These are phyloP conservation scores for Ceratobasidium sp. DNA, from an alignment of 1,284 basidiomycete species.

Conservation along the genomic window DNA sequence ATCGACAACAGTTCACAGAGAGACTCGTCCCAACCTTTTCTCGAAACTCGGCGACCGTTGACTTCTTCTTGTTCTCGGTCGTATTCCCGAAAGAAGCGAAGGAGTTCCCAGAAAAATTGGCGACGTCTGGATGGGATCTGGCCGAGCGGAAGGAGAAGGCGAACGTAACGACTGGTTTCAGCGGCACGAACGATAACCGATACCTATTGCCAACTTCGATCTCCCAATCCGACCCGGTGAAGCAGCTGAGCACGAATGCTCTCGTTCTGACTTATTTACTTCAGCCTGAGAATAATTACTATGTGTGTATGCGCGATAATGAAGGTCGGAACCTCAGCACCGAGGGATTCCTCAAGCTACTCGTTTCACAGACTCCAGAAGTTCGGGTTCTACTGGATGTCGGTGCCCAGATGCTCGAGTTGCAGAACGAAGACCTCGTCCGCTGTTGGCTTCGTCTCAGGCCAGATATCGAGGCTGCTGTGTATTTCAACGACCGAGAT, in stretches of 20 bases:
- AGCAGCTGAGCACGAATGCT: conserved; percentile 58
- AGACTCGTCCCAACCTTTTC: no score
- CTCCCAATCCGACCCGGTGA: conserved; percentile 53
- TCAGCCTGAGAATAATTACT: no score
- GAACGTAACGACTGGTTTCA: conserved; percentile 64
- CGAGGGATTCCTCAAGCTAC: conserved; percentile 49
- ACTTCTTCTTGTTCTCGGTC: no score
- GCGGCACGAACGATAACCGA: conserved; percentile 59
- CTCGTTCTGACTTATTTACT: conserved; percentile 55
- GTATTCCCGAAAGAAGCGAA: no score
- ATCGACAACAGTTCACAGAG: no score
- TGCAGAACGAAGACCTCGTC: conserved; percentile 55
- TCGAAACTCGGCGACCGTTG: no score
- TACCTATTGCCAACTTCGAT: conserved; percentile 59
- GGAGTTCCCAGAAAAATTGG: no score
- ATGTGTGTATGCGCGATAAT: conserved; percentile 45
- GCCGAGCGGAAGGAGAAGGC: no score
- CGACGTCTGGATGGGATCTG: no score
- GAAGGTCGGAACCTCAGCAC: conserved; percentile 48
- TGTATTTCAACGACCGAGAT: no score
- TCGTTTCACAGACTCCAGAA: conserved; percentile 51
- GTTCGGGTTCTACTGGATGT: conserved; percentile 60
- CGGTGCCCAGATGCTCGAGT: conserved; percentile 63
- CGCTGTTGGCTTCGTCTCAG: conserved; percentile 57
- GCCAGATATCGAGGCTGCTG: no score